Base-by-base conservation (phyloP, 495 filamentous ascomycete genomes). In the Chaetomium fimeti region DNA sequence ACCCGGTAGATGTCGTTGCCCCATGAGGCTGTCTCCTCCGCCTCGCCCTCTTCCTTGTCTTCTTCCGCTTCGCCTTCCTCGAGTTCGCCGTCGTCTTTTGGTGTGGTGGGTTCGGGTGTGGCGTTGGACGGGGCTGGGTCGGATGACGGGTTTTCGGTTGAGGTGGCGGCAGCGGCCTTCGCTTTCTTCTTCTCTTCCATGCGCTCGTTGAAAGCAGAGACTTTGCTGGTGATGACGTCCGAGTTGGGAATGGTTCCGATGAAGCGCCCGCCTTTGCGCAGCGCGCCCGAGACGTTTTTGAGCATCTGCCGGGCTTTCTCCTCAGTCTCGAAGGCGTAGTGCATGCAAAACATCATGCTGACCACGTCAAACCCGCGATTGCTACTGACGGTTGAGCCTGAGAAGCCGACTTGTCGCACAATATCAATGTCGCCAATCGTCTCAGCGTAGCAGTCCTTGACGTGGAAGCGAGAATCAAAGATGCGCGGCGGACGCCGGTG, bases 311-410 rank as follows among this genome's bases (percentile, higher is more conserved):
- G 85, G 13, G 93, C 88, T 74, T 96, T 95, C 7, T 82, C 83
- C 75, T 98, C 91, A 63, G 81, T 91, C 76, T 98, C 95, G 69
- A 97, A 98, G 0, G 95, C 93, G 72, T 98, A 98, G 78, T 98
- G 94, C 87, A 98, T 96, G 72, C 92, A 93, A 70, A 98, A 98
- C 94, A 98, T 98, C 84, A 95, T 96, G 61, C 89, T 90, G 54
- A 98, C 93, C 15, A 98, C 89, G 73, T 98, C 95, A 67, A 97
- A 98, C 9, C 93, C 92, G 45, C 91, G 88, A 60, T 70, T 69
- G 55, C 71, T 74, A 79, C 88, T 69, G 85, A 84, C 68, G 81
- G 81, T 69, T 62, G 81, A 78, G 73, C 79, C 69, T 68, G 96
- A 91, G 64, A 96, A 93, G 4, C 94, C 94, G 15, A 98, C 90